phyloP scores from a whole-genome alignment of 495 filamentous ascomycete genomes.

The Penicillium waksmanii region DNA sequence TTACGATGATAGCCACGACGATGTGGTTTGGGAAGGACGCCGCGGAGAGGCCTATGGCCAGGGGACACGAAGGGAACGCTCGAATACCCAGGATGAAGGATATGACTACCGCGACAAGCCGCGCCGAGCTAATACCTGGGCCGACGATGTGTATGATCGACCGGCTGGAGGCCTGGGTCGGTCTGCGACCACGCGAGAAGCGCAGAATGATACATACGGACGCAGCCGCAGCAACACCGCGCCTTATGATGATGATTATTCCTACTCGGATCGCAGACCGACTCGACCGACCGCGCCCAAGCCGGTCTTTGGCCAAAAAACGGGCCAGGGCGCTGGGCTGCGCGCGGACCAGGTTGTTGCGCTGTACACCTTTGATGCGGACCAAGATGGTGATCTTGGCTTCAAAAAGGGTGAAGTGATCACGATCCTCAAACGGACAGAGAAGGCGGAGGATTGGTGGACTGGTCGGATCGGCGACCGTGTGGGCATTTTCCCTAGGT shows the following conservation, averaged over 20 bases:
- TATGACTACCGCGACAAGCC: constrained; percentile 70
- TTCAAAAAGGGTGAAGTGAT: constrained; percentile 99
- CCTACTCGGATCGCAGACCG: constrained; percentile 59
- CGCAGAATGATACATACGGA: constrained; percentile 47
- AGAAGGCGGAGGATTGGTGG: constrained; percentile 90
- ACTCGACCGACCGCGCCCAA: constrained; percentile 83
- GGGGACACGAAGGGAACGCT: constrained; percentile 62
- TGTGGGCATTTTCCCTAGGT: constrained; percentile 66
- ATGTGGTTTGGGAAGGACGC: constrained; percentile 90
- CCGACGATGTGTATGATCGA: constrained; percentile 85
- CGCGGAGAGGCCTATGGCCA: constrained; percentile 78
- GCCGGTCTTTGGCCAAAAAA: constrained; percentile 73
- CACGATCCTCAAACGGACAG: constrained; percentile 96
- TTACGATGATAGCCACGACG: constrained; percentile 86
- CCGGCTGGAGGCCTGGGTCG: constrained; percentile 52
- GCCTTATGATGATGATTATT: constrained; percentile 58
- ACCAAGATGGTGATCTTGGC: constrained; percentile 87
- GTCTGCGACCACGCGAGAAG: constrained; percentile 51
- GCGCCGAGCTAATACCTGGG: constrained; percentile 78
- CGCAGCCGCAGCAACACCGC: constrained; percentile 51
- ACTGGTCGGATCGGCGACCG: constrained; percentile 67
- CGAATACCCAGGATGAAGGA: constrained; percentile 54
- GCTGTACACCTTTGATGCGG: constrained; percentile 89
- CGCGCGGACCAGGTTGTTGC: constrained; percentile 86
- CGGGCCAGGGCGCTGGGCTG: constrained; percentile 54